Evolutionary conservation across 768 basidiomycete species (phyloP), one percentile per base, ranked within the genome.

Genomic region (Termitomyces sp.): DNA sequence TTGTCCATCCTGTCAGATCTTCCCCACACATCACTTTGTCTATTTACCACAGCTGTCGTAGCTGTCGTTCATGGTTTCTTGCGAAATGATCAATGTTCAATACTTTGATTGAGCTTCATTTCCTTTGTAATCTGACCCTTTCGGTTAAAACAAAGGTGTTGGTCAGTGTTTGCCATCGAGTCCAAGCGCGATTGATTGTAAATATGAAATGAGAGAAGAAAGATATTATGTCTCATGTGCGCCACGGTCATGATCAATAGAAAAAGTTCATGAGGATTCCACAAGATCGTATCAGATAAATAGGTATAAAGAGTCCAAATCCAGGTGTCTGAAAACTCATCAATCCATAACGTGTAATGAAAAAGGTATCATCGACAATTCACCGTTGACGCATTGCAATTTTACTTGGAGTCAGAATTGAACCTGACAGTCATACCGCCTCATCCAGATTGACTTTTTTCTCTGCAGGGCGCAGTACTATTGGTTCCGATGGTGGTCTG

Each of bases 341-440:
- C 12, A 42, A 5, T 3, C 16, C 14, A 28, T 14, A 28, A 32
- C 32, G 32, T 32, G 7, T 28, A 10, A 4, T 32, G 5, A 30
- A 12, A 32, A 18, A 18, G 18, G 14, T 28, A 32, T 28, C 4
- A n/a, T 46, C 20, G 13, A 47, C 32, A n/a, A 35, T 35, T 51
- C 20, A 51, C 46, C 77, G 75, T 32, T 26, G 26, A 26, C 26
- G 26, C 26, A 26, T 26, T 26, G 26, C 4, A 26, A 26, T 26
- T 26, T 4, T 4, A 26, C 26, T 26, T 26, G 26, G 2, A 26
- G 26, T 26, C 26, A 26, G 26, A 4, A 26, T 26, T 26, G 26
- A n/a, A n/a, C n/a, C n/a, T n/a, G n/a, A n/a, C n/a, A n/a, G n/a
- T n/a, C n/a, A n/a, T n/a, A n/a, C n/a, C n/a, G n/a, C n/a, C n/a